Percentiles rank a stretch among this genome's conserved stretches.
These are phyloP conservation scores for Croton setiger DNA, from an alignment of 441 rosid genomes.

Conservation along the genomic window DNA sequence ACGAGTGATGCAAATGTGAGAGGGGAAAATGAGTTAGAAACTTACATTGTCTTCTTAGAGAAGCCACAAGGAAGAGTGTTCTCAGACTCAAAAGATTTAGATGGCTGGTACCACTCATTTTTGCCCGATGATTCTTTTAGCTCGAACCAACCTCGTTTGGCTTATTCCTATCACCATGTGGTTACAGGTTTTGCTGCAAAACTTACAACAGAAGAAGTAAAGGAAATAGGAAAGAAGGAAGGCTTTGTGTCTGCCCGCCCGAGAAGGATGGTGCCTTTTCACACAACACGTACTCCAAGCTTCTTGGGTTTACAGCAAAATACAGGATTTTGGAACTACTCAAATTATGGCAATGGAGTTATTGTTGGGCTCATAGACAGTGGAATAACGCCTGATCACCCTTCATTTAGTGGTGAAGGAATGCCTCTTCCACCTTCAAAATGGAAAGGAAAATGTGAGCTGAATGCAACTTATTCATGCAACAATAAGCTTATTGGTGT, in stretches of 20 bases:
- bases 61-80: conserved; percentile 15
- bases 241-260: conserved; percentile 35
- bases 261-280: conserved; percentile 22
- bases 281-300: conserved; percentile 29
- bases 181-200: conserved; percentile 36
- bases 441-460: conserved; percentile 41
- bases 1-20: too few species aligned
- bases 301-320: conserved; percentile 36
- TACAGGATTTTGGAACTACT: conserved; percentile 24
- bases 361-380: conserved; percentile 35
- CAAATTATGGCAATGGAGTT: conserved; percentile 33
- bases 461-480: conserved; percentile 23
- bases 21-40: conserved; percentile 9
- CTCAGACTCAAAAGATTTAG: conserved; percentile 10
- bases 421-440: conserved; percentile 37
- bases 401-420: conserved; percentile 26
- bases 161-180: conserved; percentile 28
- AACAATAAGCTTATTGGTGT: conserved; percentile 42
- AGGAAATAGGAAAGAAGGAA: conserved; percentile 24
- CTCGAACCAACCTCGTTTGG: conserved; percentile 19
- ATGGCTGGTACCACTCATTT: conserved; percentile 19
- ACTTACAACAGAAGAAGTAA: conserved; percentile 27
- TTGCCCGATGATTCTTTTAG: conserved; percentile 13
- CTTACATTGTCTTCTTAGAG: conserved; percentile 19
- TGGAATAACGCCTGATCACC: conserved; percentile 33